These are phyloP conservation scores for Stylonectria norvegica DNA, from an alignment of 2,329 filamentous ascomycete genomes.

Conservation along the genomic window DNA sequence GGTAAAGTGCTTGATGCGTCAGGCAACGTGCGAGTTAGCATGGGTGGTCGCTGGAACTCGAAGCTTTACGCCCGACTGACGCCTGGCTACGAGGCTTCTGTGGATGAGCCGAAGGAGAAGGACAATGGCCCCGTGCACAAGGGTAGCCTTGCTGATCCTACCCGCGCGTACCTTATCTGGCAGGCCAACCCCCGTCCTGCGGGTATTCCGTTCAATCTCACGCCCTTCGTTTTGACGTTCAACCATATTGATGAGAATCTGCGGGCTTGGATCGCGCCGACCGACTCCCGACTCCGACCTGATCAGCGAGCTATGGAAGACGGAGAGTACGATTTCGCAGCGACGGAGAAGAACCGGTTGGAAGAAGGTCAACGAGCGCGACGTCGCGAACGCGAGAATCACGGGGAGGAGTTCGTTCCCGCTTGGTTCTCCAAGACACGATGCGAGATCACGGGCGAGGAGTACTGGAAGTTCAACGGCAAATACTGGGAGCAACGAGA, in stretches of 20 bases:
- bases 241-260: constrained; percentile 90
- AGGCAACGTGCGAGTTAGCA: constrained; percentile 80
- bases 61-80: constrained; percentile 93
- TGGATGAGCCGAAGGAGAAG: constrained; percentile 56
- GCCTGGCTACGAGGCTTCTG: constrained; percentile 77
- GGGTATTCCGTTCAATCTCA: constrained; percentile 94
- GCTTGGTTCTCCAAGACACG: constrained; percentile 77
- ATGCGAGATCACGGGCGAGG: constrained; percentile 79
- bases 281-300: constrained; percentile 86
- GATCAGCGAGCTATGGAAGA: constrained; percentile 99
- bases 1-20: constrained; percentile 79
- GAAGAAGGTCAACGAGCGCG: constrained; percentile 86
- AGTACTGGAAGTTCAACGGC: constrained; percentile 85
- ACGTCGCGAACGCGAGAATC: constrained; percentile 67
- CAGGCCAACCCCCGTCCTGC: constrained; percentile 76
- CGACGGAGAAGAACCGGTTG: constrained; percentile 87
- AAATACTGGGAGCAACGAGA: constrained; percentile 81
- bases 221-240: constrained; percentile 90
- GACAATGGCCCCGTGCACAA: constrained; percentile 37
- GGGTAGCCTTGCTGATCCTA: constrained; percentile 60
- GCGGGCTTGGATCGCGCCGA: constrained; percentile 74
- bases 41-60: constrained; percentile 96
- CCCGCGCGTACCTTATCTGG: constrained; percentile 87
- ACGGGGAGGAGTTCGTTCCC: constrained; percentile 76
- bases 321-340: constrained; percentile 91